These are phyloP conservation scores for Tetraselmis chui DNA, from an alignment of 139 green algal species.

Conservation along the genomic window DNA sequence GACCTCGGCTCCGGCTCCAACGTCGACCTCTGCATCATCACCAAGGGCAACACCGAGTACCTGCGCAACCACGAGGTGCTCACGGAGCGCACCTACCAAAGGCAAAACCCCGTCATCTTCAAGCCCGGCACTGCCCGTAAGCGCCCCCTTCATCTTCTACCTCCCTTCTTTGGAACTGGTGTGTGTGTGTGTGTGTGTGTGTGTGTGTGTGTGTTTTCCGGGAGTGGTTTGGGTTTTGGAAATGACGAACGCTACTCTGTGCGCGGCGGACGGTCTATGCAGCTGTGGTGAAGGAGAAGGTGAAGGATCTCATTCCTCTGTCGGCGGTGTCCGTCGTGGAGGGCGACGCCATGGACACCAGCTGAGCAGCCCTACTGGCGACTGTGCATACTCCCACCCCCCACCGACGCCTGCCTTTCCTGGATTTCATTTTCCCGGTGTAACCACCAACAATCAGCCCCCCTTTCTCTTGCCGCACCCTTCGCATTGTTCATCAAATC, in stretches of 20 bases:
- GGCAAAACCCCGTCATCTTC: conserved; percentile 68
- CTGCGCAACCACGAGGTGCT: conserved; percentile 85
- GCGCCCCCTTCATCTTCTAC: conserved; percentile 6
- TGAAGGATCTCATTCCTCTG: conserved; percentile 35
- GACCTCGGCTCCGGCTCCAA: conserved; percentile 96
- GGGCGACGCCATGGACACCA: conserved; percentile 44
- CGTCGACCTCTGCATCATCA: conserved; percentile 96
- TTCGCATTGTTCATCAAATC: no score
- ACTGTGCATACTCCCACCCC: no score
- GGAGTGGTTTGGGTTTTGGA: not conserved
- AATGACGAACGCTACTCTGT: not conserved
- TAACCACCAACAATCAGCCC: no score
- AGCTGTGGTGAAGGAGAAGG: conserved; percentile 47
- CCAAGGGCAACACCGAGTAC: conserved; percentile 76
- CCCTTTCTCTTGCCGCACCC: no score
- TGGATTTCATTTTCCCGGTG: no score
- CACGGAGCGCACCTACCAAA: conserved; percentile 78
- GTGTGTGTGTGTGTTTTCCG: not conserved
- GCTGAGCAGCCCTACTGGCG: no score
- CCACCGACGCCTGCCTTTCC: no score
- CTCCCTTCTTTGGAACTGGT: no score
- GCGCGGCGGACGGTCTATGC: no score
- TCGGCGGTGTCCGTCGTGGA: conserved; percentile 52
- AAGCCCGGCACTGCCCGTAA: conserved; percentile 58
- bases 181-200: not conserved